Percentiles rank a stretch among this genome's conserved stretches.
Evolutionary conservation across 2,329 filamentous ascomycete species (phyloP).

Genomic region (Ophiostoma novo-ulmi): DNA sequence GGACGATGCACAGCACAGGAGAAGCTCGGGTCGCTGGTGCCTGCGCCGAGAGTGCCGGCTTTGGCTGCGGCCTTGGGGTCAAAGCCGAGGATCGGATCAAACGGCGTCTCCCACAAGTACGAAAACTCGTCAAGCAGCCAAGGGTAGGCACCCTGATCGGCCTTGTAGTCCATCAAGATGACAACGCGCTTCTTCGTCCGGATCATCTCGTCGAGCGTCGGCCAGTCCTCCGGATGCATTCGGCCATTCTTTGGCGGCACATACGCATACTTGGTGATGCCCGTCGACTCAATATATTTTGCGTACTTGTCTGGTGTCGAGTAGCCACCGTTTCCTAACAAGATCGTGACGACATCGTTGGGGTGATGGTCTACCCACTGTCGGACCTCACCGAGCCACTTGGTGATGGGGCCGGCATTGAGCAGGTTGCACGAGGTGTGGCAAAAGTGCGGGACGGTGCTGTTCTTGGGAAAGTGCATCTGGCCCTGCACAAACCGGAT

Average conservation of each 20-base stretch:
- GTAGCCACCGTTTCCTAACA: constrained; percentile 79
- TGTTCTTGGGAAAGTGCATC: constrained; percentile 49
- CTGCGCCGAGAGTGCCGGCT: constrained; percentile 11
- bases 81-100: constrained; percentile 51
- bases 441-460: constrained; percentile 62
- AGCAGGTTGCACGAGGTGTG: constrained; percentile 79
- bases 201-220: constrained; percentile 73
- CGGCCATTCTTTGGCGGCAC: constrained; percentile 56
- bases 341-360: constrained; percentile 80
- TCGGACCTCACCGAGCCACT: constrained; percentile 64
- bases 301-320: constrained; percentile 60
- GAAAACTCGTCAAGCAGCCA: constrained; percentile 85
- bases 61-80: background rate
- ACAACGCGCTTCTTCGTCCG: constrained; percentile 65
- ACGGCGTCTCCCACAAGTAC: constrained; percentile 87
- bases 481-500: constrained; percentile 60
- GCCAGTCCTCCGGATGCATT: constrained; percentile 66
- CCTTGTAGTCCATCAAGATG: constrained; percentile 79
- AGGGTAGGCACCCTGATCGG: constrained; percentile 70
- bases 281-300: constrained; percentile 63
- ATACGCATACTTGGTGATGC: constrained; percentile 69
- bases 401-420: constrained; percentile 70
- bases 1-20: constrained; percentile 77
- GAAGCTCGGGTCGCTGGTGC: constrained; percentile 50
- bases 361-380: constrained; percentile 71